These are phyloP conservation scores for Tylopilus vinaceipallidus DNA, from an alignment of 768 basidiomycete genomes.

Conservation along the genomic window DNA sequence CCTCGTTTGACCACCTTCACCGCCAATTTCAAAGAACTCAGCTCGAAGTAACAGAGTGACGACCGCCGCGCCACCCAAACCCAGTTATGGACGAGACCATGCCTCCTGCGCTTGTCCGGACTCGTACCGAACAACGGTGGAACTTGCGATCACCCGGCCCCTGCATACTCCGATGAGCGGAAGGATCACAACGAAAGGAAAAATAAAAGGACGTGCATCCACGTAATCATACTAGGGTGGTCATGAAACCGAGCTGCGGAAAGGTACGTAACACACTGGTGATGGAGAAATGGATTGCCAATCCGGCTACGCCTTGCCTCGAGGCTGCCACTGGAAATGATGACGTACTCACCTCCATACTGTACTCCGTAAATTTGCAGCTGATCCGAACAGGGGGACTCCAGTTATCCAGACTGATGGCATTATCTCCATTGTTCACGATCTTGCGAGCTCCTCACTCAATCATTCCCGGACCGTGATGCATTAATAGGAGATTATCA, in stretches of 20 bases:
- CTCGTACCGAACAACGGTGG: constrained; percentile 58
- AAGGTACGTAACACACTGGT: constrained; percentile 48
- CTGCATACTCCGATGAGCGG: constrained; percentile 29
- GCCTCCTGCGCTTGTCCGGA: constrained; percentile 71
- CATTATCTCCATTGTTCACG: constrained; percentile 74
- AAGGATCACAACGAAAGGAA: background rate
- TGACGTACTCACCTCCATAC: constrained; percentile 80
- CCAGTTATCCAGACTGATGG: constrained; percentile 50
- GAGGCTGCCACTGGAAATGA: constrained; percentile 83
- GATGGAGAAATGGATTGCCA: constrained; percentile 83
- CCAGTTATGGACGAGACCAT: constrained; percentile 79
- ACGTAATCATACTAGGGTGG: constrained; percentile 63
- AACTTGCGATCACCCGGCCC: constrained; percentile 80
- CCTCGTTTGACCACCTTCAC: constrained; percentile 64
- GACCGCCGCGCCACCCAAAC: constrained; percentile 77
- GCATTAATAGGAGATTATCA: background rate
- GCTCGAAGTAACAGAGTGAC: constrained; percentile 72
- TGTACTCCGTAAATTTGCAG: constrained; percentile 19
- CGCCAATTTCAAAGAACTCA: constrained; percentile 64
- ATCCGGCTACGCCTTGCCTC: constrained; percentile 80
- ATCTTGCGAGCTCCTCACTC: constrained; percentile 60
- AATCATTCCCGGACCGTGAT: background rate
- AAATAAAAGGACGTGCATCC: constrained; percentile 42
- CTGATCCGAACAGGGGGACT: background rate
- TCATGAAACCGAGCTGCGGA: background rate